A percentile compares a stretch with the other conserved stretches of the same genome.
Conservation (phyloP, 371 early-diverging fungal species). For the Phascolomyces articulosus region DNA sequence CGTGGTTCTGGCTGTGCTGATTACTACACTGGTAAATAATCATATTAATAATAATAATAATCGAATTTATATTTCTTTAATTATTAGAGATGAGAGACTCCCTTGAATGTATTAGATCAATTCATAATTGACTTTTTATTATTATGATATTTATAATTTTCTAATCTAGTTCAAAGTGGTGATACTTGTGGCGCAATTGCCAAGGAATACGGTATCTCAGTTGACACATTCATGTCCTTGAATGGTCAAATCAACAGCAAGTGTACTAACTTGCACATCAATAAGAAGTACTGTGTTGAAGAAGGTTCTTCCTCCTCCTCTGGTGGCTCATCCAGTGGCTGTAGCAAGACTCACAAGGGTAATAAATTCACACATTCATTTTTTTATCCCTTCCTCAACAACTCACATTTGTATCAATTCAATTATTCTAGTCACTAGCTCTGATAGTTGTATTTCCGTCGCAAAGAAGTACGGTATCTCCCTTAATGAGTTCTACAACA, state of each 20-base stretch:
- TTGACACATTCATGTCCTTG: conserved; percentile 25
- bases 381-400: no score
- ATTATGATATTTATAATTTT: neutral
- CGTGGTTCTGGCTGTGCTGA: conserved; percentile 26
- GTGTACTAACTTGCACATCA: conserved; percentile 42
- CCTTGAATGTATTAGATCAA: conserved; percentile 5
- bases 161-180: conserved; percentile 28
- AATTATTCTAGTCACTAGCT: conserved; percentile 20
- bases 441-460: conserved; percentile 29
- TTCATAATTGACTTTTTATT: neutral
- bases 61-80: no score
- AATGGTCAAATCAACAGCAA: conserved; percentile 40
- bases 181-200: conserved; percentile 38
- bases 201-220: conserved; percentile 30
- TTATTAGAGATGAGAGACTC: no score
- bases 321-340: conserved; percentile 15
- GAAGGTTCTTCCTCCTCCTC: conserved; percentile 19
- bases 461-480: conserved; percentile 29
- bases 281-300: conserved; percentile 45
- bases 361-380: neutral
- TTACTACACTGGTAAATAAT: conserved; percentile 27
- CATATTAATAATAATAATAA: conserved; percentile 2
- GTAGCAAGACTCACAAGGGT: conserved; percentile 23
- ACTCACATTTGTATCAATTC: no score
- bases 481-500: conserved; percentile 27